These are phyloP conservation scores for Cicer yamashitae DNA, from an alignment of 306 rosid genomes.

Conservation along the genomic window DNA sequence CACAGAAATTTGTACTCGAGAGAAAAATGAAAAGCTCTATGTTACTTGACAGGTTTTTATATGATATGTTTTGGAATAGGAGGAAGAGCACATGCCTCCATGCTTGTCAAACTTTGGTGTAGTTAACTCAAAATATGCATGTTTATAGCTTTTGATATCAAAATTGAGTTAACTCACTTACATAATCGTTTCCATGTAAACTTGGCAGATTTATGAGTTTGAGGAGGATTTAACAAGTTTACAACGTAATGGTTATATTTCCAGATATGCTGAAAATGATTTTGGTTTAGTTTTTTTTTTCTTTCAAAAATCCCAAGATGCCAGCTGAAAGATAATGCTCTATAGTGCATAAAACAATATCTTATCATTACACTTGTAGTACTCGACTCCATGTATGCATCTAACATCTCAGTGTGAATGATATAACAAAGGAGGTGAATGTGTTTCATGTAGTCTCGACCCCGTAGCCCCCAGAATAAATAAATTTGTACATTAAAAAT, in stretches of 20 bases:
- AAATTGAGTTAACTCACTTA: background rate
- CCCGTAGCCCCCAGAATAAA: background rate
- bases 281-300: background rate
- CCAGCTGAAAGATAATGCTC: background rate
- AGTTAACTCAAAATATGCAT: background rate
- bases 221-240: background rate
- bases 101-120: background rate
- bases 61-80: background rate
- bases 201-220: background rate
- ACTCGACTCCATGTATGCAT: background rate
- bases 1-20: background rate
- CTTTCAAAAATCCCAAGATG: background rate
- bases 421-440: background rate
- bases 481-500: background rate
- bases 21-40: background rate
- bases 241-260: background rate
- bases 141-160: background rate
- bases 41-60: background rate
- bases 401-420: background rate
- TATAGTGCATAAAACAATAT: background rate
- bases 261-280: background rate
- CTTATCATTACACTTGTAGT: background rate
- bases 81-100: background rate
- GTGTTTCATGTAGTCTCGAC: background rate
- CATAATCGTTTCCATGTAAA: background rate